Conservation (phyloP, 2,329 filamentous ascomycete genomes). For the Diplodia corticola region DNA sequence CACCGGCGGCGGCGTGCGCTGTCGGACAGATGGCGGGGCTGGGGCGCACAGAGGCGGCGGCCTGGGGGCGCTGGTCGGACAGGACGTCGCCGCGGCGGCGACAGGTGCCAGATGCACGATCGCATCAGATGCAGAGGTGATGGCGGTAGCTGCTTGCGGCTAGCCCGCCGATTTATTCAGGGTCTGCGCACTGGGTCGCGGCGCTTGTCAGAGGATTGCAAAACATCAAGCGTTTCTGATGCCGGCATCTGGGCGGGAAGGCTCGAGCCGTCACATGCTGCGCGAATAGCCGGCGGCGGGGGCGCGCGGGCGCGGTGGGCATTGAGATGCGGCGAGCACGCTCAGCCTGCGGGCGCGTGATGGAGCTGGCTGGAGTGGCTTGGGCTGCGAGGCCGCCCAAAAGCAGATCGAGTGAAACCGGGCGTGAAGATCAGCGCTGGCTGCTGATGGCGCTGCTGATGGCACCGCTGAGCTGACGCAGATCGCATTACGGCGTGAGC, state of each 20-base stretch:
- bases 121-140: slow-evolving; percentile 12
- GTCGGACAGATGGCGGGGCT: slow-evolving; percentile 5
- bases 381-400: slow-evolving; percentile 10
- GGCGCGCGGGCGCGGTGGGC: neutral
- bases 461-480: slow-evolving; percentile 16
- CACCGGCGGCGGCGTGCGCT: neutral
- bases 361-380: slow-evolving; percentile 8
- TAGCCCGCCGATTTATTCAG: slow-evolving; percentile 12
- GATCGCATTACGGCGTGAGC: slow-evolving; percentile 5
- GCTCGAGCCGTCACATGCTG: slow-evolving; percentile 17
- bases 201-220: neutral
- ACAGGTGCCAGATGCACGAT: slow-evolving; percentile 8
- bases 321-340: neutral
- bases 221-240: slow-evolving; percentile 1
- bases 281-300: slow-evolving; percentile 2
- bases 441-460: neutral
- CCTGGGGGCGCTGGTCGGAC: neutral
- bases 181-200: slow-evolving; percentile 6
- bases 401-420: slow-evolving; percentile 17
- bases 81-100: neutral
- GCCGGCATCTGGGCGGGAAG: slow-evolving; percentile 10
- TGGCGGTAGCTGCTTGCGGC: slow-evolving; percentile 16
- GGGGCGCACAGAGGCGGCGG: slow-evolving; percentile 2
- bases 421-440: slow-evolving; percentile 15
- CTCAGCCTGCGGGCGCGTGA: slow-evolving; percentile 9